A percentile compares a stretch with the other conserved stretches of the same genome.
Evolutionary conservation across 352 stramenopile genomes (phyloP).

Genomic region (Pythium grandisporangium): DNA sequence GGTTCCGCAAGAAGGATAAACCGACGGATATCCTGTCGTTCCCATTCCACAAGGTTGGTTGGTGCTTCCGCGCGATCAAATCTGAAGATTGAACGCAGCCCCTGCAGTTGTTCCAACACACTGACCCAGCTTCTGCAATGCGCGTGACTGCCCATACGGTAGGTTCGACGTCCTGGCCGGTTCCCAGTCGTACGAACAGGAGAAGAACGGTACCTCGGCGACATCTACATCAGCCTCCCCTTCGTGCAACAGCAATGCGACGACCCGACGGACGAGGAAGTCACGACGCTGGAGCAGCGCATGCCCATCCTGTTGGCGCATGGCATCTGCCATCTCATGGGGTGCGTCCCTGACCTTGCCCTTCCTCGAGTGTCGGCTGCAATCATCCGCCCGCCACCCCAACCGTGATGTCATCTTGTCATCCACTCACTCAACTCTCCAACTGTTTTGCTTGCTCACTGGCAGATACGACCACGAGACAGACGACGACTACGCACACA

Average conservation of each 20-base stretch:
- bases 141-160: constrained; percentile 16
- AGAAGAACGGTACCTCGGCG: constrained; percentile 68
- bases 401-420: too few species aligned
- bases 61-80: not conserved
- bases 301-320: constrained; percentile 71
- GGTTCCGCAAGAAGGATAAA: constrained; percentile 68
- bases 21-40: constrained; percentile 80
- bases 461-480: constrained; percentile 72
- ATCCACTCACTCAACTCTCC: too few species aligned
- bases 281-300: constrained; percentile 49
- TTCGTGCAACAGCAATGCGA: constrained; percentile 73
- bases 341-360: constrained; percentile 27
- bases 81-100: too few species aligned
- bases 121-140: too few species aligned
- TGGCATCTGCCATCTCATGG: constrained; percentile 75
- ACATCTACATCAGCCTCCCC: constrained; percentile 77
- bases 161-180: constrained; percentile 32
- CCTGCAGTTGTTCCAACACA: too few species aligned
- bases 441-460: not conserved
- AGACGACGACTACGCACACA: constrained; percentile 68
- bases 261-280: constrained; percentile 36
- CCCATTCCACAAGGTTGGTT: constrained; percentile 57
- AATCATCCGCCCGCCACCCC: too few species aligned
- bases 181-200: constrained; percentile 37
- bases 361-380: too few species aligned